phyloP scores from a whole-genome alignment of 116 monocot genomes.

The Iris pallida region DNA sequence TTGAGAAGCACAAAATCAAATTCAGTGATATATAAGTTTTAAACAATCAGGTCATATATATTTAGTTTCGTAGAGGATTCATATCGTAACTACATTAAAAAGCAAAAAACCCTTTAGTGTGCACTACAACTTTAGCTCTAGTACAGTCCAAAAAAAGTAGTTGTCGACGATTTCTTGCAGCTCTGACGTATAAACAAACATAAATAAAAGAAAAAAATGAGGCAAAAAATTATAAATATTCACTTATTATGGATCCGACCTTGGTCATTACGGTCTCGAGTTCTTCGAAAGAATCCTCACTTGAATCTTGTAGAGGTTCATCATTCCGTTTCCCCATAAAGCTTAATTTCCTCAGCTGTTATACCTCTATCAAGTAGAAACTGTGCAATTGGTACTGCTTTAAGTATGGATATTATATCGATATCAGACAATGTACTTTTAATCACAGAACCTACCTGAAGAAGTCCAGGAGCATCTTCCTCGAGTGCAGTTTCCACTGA shows the following conservation, averaged over 20 bases:
- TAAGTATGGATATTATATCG: background rate
- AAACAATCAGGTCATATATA: no score
- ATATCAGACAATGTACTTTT: background rate
- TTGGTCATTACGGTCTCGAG: slow-evolving; percentile 70
- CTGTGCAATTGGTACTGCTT: slow-evolving; percentile 27
- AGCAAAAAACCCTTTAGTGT: no score
- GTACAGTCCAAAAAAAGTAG: no score
- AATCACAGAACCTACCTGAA: slow-evolving; percentile 44
- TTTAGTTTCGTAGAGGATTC: no score
- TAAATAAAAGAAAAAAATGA: no score
- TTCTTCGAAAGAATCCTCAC: slow-evolving; percentile 58
- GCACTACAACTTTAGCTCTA: no score
- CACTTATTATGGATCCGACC: slow-evolving; percentile 22
- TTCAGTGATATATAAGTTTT: no score
- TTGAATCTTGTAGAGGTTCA: slow-evolving; percentile 28
- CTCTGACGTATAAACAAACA: no score
- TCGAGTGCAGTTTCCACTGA: slow-evolving; percentile 80
- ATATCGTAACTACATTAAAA: no score
- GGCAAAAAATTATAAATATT: no score
- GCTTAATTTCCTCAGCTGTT: slow-evolving; percentile 73
- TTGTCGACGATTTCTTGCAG: no score
- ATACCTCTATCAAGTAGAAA: slow-evolving; percentile 80
- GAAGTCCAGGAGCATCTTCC: slow-evolving; percentile 98
- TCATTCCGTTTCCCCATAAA: slow-evolving; percentile 63
- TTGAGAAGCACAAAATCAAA: no score